These are phyloP conservation scores for Dacryopinax spathularia DNA, from an alignment of 768 basidiomycete genomes.

Conservation along the genomic window DNA sequence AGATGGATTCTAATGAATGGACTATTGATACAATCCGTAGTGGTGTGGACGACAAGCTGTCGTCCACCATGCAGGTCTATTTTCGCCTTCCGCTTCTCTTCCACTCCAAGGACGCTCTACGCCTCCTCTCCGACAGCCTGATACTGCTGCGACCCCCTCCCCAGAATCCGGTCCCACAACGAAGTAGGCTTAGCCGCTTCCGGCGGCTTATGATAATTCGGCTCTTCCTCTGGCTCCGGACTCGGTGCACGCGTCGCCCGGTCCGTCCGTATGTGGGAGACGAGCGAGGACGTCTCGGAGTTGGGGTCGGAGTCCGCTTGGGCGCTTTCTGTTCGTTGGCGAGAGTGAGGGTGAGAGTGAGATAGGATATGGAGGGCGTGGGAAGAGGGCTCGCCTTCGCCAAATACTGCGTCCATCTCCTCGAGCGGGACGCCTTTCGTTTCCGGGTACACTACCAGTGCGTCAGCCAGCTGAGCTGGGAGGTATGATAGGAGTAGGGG, in stretches of 20 bases:
- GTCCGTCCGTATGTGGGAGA: neutral
- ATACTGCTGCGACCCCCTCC: neutral
- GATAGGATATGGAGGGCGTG: neutral
- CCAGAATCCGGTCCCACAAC: neutral
- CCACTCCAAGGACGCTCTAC: neutral
- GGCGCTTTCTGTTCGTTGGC: neutral
- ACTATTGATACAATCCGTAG: constrained; percentile 2
- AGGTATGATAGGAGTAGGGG: neutral
- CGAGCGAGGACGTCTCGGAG: constrained; percentile 9
- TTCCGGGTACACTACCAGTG: constrained; percentile 39
- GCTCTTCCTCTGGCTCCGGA: neutral
- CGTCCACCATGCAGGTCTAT: neutral
- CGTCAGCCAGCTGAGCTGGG: neutral
- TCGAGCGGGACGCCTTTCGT: constrained; percentile 21
- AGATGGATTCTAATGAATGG: neutral
- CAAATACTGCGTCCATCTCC: constrained; percentile 20
- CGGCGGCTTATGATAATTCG: neutral
- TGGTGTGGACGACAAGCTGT: neutral
- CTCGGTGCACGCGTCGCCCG: neutral
- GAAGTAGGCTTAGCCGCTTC: neutral
- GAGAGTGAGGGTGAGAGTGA: too few relatives aligned
- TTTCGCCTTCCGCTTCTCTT: neutral
- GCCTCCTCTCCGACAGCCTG: neutral
- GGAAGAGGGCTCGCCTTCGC: constrained; percentile 30
- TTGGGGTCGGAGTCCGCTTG: constrained; percentile 1